phyloP scores from a whole-genome alignment of 1,284 basidiomycete species.

The Xerocomus nothofagi region DNA sequence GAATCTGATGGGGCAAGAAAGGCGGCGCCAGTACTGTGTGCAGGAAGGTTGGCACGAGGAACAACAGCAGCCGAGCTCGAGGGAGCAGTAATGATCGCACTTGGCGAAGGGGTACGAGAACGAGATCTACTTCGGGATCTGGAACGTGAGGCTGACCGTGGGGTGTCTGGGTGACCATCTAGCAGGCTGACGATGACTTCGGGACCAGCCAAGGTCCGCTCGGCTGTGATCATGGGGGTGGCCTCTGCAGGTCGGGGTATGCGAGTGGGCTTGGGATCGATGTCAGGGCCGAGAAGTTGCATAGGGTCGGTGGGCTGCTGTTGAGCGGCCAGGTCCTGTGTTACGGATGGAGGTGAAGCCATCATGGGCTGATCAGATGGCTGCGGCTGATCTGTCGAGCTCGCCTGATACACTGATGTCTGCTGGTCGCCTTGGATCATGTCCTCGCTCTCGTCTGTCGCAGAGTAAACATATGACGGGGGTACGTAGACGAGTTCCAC shows the following conservation, averaged over 20 bases:
- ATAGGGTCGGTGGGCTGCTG: conserved; percentile 3
- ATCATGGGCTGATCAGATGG: conserved; percentile 6
- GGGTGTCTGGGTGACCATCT: conserved; percentile 15
- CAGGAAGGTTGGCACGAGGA: conserved; percentile 12
- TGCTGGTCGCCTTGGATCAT: conserved; percentile 7
- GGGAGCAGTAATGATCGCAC: conserved; percentile 23
- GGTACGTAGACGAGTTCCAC: conserved; percentile 59
- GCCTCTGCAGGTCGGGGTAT: background rate
- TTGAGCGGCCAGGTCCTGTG: conserved; percentile 1
- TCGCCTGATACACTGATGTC: conserved; percentile 35
- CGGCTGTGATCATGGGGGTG: background rate
- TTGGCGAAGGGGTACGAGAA: conserved; percentile 46
- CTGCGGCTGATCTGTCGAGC: conserved; percentile 21
- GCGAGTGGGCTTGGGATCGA: conserved; percentile 24
- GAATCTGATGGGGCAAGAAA: conserved; percentile 30
- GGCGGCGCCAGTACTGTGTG: conserved; percentile 8
- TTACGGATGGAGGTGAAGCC: conserved; percentile 9
- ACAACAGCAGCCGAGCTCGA: conserved; percentile 7
- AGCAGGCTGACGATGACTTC: conserved; percentile 32
- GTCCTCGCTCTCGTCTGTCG: conserved; percentile 15
- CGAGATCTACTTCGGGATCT: conserved; percentile 39
- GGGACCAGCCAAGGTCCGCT: conserved; percentile 13
- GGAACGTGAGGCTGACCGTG: conserved; percentile 35
- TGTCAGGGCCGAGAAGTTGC: conserved; percentile 9
- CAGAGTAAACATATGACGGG: conserved; percentile 46